Percentiles rank a stretch among this genome's conserved stretches.
Conservation (phyloP, 331 rosid species). For the Malus hybrid region DNA sequence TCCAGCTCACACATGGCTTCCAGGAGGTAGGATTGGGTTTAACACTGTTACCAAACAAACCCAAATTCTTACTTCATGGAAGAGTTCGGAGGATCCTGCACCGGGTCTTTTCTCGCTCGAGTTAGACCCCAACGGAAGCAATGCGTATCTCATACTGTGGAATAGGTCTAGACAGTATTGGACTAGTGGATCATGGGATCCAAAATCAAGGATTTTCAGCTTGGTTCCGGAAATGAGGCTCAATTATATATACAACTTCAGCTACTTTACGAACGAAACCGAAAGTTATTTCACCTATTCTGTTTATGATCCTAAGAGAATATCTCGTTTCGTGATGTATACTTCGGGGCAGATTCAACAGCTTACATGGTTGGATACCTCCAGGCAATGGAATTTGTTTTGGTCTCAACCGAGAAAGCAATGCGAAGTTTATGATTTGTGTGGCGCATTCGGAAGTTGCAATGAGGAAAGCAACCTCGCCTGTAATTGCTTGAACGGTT, state of each 20-base stretch:
- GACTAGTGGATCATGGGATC: not conserved
- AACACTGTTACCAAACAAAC: constrained; percentile 21
- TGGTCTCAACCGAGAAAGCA: constrained; percentile 34
- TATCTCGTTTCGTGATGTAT: not conserved
- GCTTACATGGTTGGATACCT: not conserved
- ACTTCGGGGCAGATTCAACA: constrained; percentile 11
- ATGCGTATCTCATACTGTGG: constrained; percentile 15
- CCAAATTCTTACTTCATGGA: constrained; percentile 32
- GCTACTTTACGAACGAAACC: not conserved
- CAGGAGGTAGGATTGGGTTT: constrained; percentile 21
- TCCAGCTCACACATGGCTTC: constrained; percentile 34
- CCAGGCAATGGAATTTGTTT: constrained; percentile 10
- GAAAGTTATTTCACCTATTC: constrained; percentile 2
- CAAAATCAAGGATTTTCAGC: not conserved
- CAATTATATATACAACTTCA: not conserved
- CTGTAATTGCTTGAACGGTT: constrained; percentile 30
- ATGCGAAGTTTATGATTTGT: constrained; percentile 32
- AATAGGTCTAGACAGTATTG: not conserved
- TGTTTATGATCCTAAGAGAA: not conserved
- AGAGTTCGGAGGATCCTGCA: constrained; percentile 34
- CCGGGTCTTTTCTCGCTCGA: constrained; percentile 34
- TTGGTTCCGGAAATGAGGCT: not conserved
- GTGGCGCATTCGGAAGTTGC: constrained; percentile 37
- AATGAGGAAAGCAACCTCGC: constrained; percentile 1
- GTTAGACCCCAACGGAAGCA: not conserved